Base-by-base conservation (phyloP, 1,139 yeast species). In the Debaryomycetaceae sp. region DNA sequence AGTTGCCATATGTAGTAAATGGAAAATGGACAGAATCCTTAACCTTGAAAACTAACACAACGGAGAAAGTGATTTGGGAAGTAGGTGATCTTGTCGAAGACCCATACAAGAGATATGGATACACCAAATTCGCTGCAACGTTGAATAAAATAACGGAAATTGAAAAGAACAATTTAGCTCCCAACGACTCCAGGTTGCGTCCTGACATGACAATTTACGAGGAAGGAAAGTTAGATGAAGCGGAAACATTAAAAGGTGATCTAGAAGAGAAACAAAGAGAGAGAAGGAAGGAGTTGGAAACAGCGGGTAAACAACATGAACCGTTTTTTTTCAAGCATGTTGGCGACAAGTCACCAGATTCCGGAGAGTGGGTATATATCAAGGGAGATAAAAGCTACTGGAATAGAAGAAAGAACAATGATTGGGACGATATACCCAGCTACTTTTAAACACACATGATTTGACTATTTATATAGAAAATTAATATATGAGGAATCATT, bases 161-260 rank as follows among this genome's bases (percentile, higher is more conserved):
- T 27, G 97, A 89, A 59, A 60, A 76, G 34, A 85, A 73, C 9
- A 49, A 63, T 1, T 56, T 91, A 41, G 84, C 98, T 3, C 93
- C 91, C 5, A 88, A 95, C 0, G 99, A 93, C 60, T 87, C 97
- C 4, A 79, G 99, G 58, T 65, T 83, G 39, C 78, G 99, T 57
- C 98, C 97, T 0, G 99, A 93, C 63, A 80, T 89, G 58, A 70
- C 78, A 39, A 68, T 73, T 6, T 89, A 89, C 55, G 96, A 89
- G 57, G 59, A 74, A 22, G 95, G 95, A 3, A 68, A 81, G 20
- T 66, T 84, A 6, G 87, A 80, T 13, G 66, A 70, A 42, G 97
- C 98, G 0, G 97, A 91, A 59, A 56, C 51, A 1, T 54, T 80
- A 49, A 93, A 93, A 60, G 64, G 79, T 35, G 67, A 75, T 41